Percentiles rank a stretch among this genome's conserved stretches.
Evolutionary conservation across 306 rosid species (phyloP).

Genomic region (Pachyrhizus erosus): DNA sequence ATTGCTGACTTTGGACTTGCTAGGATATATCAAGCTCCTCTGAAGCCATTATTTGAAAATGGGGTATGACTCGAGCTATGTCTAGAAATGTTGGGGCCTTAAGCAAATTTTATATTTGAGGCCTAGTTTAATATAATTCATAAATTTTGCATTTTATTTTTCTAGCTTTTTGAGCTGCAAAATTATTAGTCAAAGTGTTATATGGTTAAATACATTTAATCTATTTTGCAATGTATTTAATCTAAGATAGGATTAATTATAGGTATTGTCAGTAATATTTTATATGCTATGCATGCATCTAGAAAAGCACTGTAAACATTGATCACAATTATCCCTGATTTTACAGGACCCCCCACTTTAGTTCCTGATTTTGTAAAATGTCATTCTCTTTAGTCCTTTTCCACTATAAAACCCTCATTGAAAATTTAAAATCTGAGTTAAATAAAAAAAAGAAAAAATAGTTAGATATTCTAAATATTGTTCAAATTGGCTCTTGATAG

Average conservation of each 20-base stretch:
- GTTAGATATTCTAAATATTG: neutral
- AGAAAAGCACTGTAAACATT: too few relatives aligned
- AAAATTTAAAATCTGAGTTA: neutral
- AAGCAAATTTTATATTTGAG: neutral
- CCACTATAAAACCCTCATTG: too few relatives aligned
- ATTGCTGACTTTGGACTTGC: slow-evolving; percentile 95
- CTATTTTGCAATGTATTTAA: neutral
- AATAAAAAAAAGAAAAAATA: too few relatives aligned
- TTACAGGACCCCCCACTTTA: too few relatives aligned
- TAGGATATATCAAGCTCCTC: slow-evolving; percentile 82
- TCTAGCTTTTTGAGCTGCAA: neutral
- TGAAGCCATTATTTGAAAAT: slow-evolving; percentile 65
- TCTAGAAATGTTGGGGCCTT: neutral
- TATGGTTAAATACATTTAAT: neutral
- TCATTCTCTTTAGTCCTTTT: too few relatives aligned
- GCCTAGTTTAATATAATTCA: neutral
- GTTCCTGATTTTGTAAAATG: too few relatives aligned
- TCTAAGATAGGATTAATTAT: neutral
- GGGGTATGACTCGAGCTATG: slow-evolving; percentile 53
- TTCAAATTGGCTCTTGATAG: neutral
- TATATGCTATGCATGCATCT: neutral
- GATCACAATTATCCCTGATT: too few relatives aligned
- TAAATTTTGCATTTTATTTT: neutral
- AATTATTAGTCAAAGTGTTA: neutral
- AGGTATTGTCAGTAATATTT: too few relatives aligned